Percentiles rank a stretch among this genome's conserved stretches.
phyloP scores from a whole-genome alignment of 2,329 filamentous ascomycete species.

The Sarocladiaceae sp. region DNA sequence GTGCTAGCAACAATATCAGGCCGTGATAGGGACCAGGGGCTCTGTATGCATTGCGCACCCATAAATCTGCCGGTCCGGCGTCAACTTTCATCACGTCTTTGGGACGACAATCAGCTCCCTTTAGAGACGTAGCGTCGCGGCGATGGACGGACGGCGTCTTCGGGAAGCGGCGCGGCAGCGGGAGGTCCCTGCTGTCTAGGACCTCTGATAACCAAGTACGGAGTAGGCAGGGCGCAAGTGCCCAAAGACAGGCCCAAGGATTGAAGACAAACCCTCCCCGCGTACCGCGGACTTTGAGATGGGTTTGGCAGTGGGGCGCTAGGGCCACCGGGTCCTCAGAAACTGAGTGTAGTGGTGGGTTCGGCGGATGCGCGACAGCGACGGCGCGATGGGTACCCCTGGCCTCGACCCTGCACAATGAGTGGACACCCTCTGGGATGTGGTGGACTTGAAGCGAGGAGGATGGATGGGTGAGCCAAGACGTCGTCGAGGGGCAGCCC shows the following conservation, averaged over 20 bases:
- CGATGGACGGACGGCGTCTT: neutral
- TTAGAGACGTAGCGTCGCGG: neutral
- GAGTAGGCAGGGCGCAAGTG: neutral
- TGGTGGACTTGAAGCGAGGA: neutral
- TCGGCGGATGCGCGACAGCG: conserved; percentile 7
- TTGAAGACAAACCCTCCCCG: neutral
- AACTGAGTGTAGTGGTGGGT: conserved; percentile 1
- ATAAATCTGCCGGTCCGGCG: too few relatives aligned
- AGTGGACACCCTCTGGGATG: neutral
- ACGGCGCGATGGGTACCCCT: conserved; percentile 8
- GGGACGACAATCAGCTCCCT: conserved; percentile 2
- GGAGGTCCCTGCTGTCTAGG: too few relatives aligned
- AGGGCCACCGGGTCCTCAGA: neutral
- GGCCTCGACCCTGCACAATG: conserved; percentile 7
- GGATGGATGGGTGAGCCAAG: conserved; percentile 3
- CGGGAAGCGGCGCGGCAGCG: conserved; percentile 6
- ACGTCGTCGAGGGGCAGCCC: neutral
- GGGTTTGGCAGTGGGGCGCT: conserved; percentile 4
- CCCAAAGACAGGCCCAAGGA: neutral
- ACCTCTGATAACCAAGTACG: neutral
- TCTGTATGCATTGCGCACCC: too few relatives aligned
- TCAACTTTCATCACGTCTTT: neutral
- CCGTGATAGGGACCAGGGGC: neutral
- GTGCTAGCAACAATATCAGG: neutral
- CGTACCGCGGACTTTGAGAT: conserved; percentile 2